These are phyloP conservation scores for Termitomyces sp. DNA, from an alignment of 768 basidiomycete species.

Conservation along the genomic window DNA sequence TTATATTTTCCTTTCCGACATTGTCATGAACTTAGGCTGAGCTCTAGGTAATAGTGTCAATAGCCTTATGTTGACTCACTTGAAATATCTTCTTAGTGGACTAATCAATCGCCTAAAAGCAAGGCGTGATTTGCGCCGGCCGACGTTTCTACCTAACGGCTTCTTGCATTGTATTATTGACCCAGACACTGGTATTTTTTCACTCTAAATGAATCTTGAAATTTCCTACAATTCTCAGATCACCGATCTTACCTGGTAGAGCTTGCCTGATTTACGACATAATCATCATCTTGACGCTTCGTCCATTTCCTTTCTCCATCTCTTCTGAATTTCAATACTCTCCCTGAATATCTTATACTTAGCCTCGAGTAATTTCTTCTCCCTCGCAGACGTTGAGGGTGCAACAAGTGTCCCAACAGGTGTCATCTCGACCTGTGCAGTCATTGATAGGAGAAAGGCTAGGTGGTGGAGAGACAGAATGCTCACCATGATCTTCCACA, in stretches of 20 bases:
- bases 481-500: conserved; percentile 92
- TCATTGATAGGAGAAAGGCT: conserved; percentile 34
- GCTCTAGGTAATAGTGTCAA: not conserved
- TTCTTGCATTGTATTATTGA: too few relatives aligned
- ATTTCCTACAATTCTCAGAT: not conserved
- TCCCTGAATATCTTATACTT: conserved; percentile 95
- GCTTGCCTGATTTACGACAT: not conserved
- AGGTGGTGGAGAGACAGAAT: not conserved
- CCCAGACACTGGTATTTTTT: not conserved
- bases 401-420: conserved; percentile 67
- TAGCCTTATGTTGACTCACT: not conserved
- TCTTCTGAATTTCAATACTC: conserved; percentile 79
- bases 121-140: not conserved
- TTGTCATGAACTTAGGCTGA: not conserved
- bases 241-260: not conserved
- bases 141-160: not conserved
- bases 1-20: not conserved
- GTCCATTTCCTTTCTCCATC: conserved; percentile 80
- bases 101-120: too few relatives aligned
- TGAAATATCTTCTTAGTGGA: too few relatives aligned
- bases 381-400: conserved; percentile 55
- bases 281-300: conserved; percentile 29
- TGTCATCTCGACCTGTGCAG: conserved; percentile 81
- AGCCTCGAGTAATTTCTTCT: conserved; percentile 74
- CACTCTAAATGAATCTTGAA: not conserved